Base-by-base conservation (phyloP, 2,329 filamentous ascomycete species). In the Cercospora sp. region DNA sequence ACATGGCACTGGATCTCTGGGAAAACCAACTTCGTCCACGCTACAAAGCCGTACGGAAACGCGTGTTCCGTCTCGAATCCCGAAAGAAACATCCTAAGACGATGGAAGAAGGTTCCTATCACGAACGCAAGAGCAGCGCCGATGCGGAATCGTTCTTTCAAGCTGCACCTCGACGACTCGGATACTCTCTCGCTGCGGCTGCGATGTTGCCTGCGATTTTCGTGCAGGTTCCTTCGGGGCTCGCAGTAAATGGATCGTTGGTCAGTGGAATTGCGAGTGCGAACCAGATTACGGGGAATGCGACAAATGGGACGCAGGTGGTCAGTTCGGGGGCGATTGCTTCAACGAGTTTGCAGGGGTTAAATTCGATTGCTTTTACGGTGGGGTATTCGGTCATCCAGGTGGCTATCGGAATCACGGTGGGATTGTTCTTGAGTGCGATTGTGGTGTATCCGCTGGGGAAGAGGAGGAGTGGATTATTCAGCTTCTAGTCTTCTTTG, bases 201-300 rank as follows among this genome's bases (percentile, higher is more conserved):
- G 90, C 91, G 1, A 92, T 97, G 84, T 82, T 97, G 9, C 93
- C 93, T 0, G 93, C 91, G 5, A 96, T 97, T 71, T 96, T 96
- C 70, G 86, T 89, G 2, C 86, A 88, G 68, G 87, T 89, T 0
- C 87, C 87, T 0, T 86, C 83, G 2, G 87, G 87, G 1, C 79
- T 89, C 2, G 85, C 87, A 2, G 87, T 88, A 1, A 84, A 82
- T 63, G 87, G 87, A 1, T 84, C 82, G 13, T 75, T 89, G 18
- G 82, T 89, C 1, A 81, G 83, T 0, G 87, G 87, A 13, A 81
- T 89, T 55, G 83, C 83, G 9, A 84, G 82, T 3, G 87, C 87
- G 0, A 82, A 88, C 69, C 82, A 87, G 71, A 86, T 88, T 70
- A 83, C 80, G 8, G 71, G 73, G 18, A 76, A 75, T 42, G 69